Evolutionary conservation across 345 rosid species (phyloP).

Genomic region (Gossypium longicalyx): DNA sequence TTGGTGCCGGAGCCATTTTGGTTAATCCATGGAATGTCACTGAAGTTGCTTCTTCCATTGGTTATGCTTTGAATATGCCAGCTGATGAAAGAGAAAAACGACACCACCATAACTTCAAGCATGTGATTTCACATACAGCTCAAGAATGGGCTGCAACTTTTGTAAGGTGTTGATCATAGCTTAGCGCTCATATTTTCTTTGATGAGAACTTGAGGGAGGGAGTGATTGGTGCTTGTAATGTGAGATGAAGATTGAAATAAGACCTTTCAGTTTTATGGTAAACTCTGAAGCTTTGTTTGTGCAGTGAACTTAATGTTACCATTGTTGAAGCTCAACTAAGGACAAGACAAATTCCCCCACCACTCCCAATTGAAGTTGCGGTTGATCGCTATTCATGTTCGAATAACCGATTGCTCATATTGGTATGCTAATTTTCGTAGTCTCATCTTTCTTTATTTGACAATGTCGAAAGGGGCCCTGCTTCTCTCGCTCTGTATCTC

Average conservation of each 20-base stretch:
- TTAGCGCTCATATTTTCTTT: background rate
- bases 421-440: slow-evolving; percentile 26
- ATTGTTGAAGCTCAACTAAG: slow-evolving; percentile 54
- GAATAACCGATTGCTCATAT: slow-evolving; percentile 44
- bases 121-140: slow-evolving; percentile 56
- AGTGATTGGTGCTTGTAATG: background rate
- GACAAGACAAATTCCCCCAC: slow-evolving; percentile 44
- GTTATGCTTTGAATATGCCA: slow-evolving; percentile 52
- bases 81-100: slow-evolving; percentile 57
- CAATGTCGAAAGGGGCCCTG: background rate
- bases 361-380: slow-evolving; percentile 36
- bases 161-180: slow-evolving; percentile 36
- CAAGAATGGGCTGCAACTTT: slow-evolving; percentile 71
- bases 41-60: slow-evolving; percentile 55
- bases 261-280: background rate
- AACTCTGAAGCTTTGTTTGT: background rate
- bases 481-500: background rate
- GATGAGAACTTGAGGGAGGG: background rate
- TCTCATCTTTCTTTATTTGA: slow-evolving; percentile 1
- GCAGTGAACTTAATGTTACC: slow-evolving; percentile 59
- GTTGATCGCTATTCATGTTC: slow-evolving; percentile 32
- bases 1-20: slow-evolving; percentile 59
- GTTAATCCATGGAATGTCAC: slow-evolving; percentile 59
- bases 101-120: slow-evolving; percentile 49
- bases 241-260: background rate